Conservation (phyloP, 139 green algal genomes). For the Chlorella vulgaris region DNA sequence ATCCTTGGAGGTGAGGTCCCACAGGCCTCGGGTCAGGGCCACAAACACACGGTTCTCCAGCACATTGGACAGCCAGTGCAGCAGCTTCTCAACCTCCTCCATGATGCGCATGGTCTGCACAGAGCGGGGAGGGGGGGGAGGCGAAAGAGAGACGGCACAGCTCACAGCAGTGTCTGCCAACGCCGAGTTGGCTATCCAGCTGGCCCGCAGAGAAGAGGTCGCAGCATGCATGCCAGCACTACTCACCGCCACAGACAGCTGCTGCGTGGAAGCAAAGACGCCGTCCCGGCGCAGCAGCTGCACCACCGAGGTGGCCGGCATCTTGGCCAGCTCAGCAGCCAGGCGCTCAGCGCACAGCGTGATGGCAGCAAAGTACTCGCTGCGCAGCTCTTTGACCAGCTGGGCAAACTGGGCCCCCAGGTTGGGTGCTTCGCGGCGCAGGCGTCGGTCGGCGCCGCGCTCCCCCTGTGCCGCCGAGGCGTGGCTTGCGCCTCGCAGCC, state of each 20-base stretch:
- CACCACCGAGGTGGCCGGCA: conserved; percentile 25
- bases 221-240: too few species aligned
- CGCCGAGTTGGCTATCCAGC: too few species aligned
- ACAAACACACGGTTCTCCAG: conserved; percentile 64
- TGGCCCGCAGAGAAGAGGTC: too few species aligned
- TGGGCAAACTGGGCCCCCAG: conserved; percentile 67
- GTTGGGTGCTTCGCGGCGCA: conserved; percentile 41
- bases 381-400: conserved; percentile 69
- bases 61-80: conserved; percentile 47
- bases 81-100: conserved; percentile 49
- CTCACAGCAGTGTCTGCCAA: too few species aligned
- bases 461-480: not conserved
- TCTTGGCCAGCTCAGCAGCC: conserved; percentile 39
- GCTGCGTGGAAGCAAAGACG: conserved; percentile 33
- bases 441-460: not conserved
- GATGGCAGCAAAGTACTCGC: conserved; percentile 59
- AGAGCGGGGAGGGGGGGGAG: not conserved
- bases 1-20: conserved; percentile 61
- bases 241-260: conserved; percentile 26
- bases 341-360: conserved; percentile 56
- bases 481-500: conserved; percentile 4
- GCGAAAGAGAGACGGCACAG: not conserved
- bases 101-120: conserved; percentile 37
- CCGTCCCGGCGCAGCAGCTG: conserved; percentile 48
- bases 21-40: conserved; percentile 59